Conservation (phyloP, 371 early-diverging fungal species). For the Mucor mucedo region DNA sequence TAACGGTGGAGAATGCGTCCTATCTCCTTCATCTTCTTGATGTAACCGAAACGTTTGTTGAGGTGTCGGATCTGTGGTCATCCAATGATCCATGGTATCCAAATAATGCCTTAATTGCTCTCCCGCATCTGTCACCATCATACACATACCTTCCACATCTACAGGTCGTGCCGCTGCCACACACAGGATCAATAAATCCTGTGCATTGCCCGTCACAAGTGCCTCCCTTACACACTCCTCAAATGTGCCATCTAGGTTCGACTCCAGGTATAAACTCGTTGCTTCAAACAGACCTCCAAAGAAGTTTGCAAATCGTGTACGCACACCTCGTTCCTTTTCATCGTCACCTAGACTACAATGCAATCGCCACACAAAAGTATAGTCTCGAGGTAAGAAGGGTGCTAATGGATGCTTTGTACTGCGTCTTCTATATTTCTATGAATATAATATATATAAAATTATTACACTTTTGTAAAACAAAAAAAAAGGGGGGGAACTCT, state of each 20-base stretch:
- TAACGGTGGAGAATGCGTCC: too few relatives aligned
- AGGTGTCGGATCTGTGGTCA: slow-evolving; percentile 40
- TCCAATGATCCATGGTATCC: slow-evolving; percentile 41
- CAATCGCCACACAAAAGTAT: slow-evolving; percentile 45
- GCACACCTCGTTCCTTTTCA: slow-evolving; percentile 11
- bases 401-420: slow-evolving; percentile 56
- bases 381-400: slow-evolving; percentile 56
- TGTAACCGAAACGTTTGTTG: slow-evolving; percentile 37
- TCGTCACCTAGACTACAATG: slow-evolving; percentile 36
- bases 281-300: slow-evolving; percentile 51
- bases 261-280: slow-evolving; percentile 52
- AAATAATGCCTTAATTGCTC: slow-evolving; percentile 49
- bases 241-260: slow-evolving; percentile 50
- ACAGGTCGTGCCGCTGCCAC: slow-evolving; percentile 44
- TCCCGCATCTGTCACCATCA: slow-evolving; percentile 47
- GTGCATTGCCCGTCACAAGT: slow-evolving; percentile 46
- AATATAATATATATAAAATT: background rate
- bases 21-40: background rate
- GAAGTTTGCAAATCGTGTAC: slow-evolving; percentile 46
- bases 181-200: slow-evolving; percentile 45
- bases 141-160: slow-evolving; percentile 49
- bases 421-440: slow-evolving; percentile 55
- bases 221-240: slow-evolving; percentile 57
- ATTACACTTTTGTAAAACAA: background rate
- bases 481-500: background rate